These are phyloP conservation scores for Tympanopsis confertula DNA, from an alignment of 2,329 filamentous ascomycete genomes.

Conservation along the genomic window DNA sequence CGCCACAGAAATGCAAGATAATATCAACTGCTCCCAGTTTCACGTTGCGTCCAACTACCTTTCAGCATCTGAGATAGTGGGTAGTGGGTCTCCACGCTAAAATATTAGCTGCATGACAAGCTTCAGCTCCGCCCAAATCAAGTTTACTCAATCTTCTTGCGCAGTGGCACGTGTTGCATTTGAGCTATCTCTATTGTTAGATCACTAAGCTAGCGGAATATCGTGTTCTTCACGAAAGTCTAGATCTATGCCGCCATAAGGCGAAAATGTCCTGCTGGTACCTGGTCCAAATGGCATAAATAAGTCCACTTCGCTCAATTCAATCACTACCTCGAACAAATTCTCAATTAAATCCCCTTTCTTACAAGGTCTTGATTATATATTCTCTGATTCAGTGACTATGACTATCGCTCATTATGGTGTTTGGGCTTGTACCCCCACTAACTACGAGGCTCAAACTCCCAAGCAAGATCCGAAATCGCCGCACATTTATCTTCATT, in stretches of 20 bases:
- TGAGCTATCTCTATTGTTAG: too few species aligned
- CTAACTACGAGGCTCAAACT: neutral
- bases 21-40: too few species aligned
- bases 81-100: too few species aligned
- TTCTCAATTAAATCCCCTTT: neutral
- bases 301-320: neutral
- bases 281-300: neutral
- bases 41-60: too few species aligned
- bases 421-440: neutral
- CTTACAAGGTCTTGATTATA: neutral
- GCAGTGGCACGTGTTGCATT: too few species aligned
- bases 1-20: too few species aligned
- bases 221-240: too few species aligned
- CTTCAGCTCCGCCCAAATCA: too few species aligned
- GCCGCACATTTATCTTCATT: constrained; percentile 17
- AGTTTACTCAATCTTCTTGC: too few species aligned
- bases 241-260: neutral
- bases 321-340: neutral
- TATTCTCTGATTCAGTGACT: neutral
- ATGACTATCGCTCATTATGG: neutral
- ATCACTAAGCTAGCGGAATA: too few species aligned
- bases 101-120: too few species aligned
- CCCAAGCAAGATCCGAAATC: constrained; percentile 3
- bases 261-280: neutral
- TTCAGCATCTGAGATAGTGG: too few species aligned